Evolutionary conservation across 1,284 basidiomycete genomes (phyloP), one percentile per base, ranked within the genome.

Genomic region (Ganoderma resinaceum): DNA sequence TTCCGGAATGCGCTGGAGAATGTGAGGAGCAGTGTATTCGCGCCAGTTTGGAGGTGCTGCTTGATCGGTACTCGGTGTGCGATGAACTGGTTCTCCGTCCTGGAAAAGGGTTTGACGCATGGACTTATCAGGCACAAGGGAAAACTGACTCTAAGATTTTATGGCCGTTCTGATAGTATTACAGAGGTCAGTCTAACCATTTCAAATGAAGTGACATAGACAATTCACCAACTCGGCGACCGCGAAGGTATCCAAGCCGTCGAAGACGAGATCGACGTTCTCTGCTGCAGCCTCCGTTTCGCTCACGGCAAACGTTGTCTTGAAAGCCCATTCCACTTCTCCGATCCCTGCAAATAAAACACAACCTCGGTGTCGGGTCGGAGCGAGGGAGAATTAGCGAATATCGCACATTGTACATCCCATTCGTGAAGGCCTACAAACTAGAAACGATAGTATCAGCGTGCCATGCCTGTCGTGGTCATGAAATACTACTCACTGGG

Each of bases 181-280:
- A 12, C 26, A 23, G 12, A 49, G 62, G 49, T 18, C 31, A 62
- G 6, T 42, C 37, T 1, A 18, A 20, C 33, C 66, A 40, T 42
- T 7, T 4, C 7, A 14, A 49, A 18, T 1, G 23, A 46, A 18
- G n/a, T 6, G n/a, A 3, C 23, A 8, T 5, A 31, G 26, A 2
- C 3, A 2, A 67, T 91, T 79, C 70, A 94, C 95, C 65, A 95
- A 80, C 40, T 82, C 78, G 57, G 95, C 84, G 20, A 82, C 83
- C 4, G 92, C 91, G 78, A 94, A 96, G 0, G 95, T 97, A 78
- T 97, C 95, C 31, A 97, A 81, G 14, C 96, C 95, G 20, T 96
- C 94, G 70, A 96, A 95, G 9, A 96, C 83, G 31, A 97, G 82
- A 76, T 97, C 94, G 33, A 85, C 82, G 63, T 91, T 85, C 3